Percentiles rank a stretch among this genome's conserved stretches.
These are phyloP conservation scores for Camellia japonica DNA, from an alignment of 148 eudicot species.

Conservation along the genomic window DNA sequence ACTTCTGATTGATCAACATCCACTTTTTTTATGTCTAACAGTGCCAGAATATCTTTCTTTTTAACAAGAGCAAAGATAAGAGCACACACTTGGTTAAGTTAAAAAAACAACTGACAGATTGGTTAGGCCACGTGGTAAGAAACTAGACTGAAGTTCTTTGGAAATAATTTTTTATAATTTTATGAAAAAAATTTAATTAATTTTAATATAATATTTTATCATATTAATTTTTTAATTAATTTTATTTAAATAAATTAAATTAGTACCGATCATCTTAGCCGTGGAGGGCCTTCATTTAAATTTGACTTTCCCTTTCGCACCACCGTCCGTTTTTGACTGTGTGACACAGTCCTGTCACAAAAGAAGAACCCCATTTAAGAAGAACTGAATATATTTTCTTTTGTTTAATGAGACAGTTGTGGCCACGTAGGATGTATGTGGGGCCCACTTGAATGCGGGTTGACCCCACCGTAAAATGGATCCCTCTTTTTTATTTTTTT, in stretches of 20 bases:
- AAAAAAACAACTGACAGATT: too few species aligned
- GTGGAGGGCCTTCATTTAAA: too few species aligned
- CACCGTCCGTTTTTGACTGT: background rate
- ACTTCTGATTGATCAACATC: background rate
- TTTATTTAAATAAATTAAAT: too few species aligned
- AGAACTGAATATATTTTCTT: too few species aligned
- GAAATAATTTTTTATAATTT: too few species aligned
- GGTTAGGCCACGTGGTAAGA: background rate
- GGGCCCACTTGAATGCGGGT: slow-evolving; percentile 15
- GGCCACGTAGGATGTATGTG: slow-evolving; percentile 17
- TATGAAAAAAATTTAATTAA: too few species aligned
- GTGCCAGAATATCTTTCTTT: background rate
- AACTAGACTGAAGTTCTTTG: too few species aligned
- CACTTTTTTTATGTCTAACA: background rate
- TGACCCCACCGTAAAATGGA: slow-evolving; percentile 20
- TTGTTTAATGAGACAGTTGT: background rate
- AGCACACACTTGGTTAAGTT: background rate
- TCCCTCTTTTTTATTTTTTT: background rate
- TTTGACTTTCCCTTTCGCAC: too few species aligned
- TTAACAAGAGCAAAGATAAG: background rate
- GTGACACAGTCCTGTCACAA: background rate
- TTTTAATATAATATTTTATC: too few species aligned
- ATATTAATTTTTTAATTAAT: too few species aligned
- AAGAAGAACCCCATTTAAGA: background rate
- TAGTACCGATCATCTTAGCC: too few species aligned